Evolutionary conservation across 176 grass and related monocot species (phyloP).

Genomic region (Carex parvula): DNA sequence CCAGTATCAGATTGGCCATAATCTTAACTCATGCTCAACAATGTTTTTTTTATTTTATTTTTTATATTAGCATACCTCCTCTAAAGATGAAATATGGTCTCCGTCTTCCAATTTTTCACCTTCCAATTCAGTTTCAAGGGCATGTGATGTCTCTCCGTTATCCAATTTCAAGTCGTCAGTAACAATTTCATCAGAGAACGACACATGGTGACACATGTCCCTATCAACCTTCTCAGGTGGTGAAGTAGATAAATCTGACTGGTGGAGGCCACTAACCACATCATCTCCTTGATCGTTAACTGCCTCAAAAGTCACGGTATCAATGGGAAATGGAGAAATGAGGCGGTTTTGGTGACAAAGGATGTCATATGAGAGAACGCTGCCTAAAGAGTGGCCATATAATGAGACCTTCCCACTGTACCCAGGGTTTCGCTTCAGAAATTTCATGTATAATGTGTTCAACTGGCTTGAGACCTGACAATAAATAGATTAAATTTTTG

Average conservation of each 20-base stretch:
- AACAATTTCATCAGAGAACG: slow-evolving; percentile 13
- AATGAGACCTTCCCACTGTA: slow-evolving; percentile 95
- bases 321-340: slow-evolving; percentile 46
- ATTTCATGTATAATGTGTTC: slow-evolving; percentile 83
- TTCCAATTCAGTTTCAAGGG: neutral
- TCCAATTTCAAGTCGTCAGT: slow-evolving; percentile 14
- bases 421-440: slow-evolving; percentile 92
- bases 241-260: slow-evolving; percentile 3
- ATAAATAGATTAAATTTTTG: neutral
- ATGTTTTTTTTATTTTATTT: neutral
- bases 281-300: slow-evolving; percentile 32
- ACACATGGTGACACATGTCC: neutral
- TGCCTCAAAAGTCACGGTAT: slow-evolving; percentile 47
- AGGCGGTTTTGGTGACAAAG: slow-evolving; percentile 91
- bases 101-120: neutral
- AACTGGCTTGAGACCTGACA: slow-evolving; percentile 85
- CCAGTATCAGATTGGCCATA: neutral
- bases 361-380: slow-evolving; percentile 94
- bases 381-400: slow-evolving; percentile 95
- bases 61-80: slow-evolving; percentile 58
- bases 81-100: slow-evolving; percentile 42
- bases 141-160: neutral
- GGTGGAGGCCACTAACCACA: slow-evolving; percentile 21
- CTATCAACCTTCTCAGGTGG: neutral
- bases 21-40: neutral